phyloP scores from a whole-genome alignment of 1,284 basidiomycete species.

The Trametes sp. region DNA sequence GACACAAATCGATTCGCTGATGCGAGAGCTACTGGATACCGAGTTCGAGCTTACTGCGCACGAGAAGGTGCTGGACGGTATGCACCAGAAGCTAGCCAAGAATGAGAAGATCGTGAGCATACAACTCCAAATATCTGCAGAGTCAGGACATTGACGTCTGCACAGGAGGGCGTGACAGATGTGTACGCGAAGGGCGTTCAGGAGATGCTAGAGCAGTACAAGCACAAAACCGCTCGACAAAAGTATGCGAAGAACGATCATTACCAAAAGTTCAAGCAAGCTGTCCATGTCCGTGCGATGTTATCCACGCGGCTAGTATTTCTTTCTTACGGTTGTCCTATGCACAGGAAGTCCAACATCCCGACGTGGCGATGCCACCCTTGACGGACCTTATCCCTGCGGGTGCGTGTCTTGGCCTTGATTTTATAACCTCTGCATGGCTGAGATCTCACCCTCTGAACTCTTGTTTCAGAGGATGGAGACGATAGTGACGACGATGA shows the following conservation, averaged over 20 bases:
- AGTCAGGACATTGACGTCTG: neutral
- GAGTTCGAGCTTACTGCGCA: constrained; percentile 65
- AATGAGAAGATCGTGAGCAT: constrained; percentile 65
- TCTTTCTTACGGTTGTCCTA: neutral
- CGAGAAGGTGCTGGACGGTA: constrained; percentile 57
- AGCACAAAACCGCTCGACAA: constrained; percentile 70
- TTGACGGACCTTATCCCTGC: constrained; percentile 74
- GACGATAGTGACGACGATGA: constrained; percentile 82
- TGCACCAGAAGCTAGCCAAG: constrained; percentile 61
- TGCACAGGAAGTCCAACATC: constrained; percentile 70
- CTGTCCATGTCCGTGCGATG: constrained; percentile 65
- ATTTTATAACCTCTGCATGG: no score
- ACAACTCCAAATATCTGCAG: constrained; percentile 26
- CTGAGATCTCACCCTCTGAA: no score
- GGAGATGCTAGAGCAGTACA: constrained; percentile 54
- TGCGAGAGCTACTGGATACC: constrained; percentile 73
- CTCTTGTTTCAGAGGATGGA: constrained; percentile 61
- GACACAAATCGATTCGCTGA: constrained; percentile 64
- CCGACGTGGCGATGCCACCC: constrained; percentile 76
- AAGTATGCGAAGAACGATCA: constrained; percentile 72
- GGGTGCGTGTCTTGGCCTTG: constrained; percentile 63
- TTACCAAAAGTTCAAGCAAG: constrained; percentile 71
- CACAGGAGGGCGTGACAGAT: constrained; percentile 56
- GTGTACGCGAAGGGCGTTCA: constrained; percentile 55
- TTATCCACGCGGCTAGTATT: neutral